Evolutionary conservation across 148 eudicot genomes (phyloP), one percentile per base, ranked within the genome.

Genomic region (Oxyria digyna): DNA sequence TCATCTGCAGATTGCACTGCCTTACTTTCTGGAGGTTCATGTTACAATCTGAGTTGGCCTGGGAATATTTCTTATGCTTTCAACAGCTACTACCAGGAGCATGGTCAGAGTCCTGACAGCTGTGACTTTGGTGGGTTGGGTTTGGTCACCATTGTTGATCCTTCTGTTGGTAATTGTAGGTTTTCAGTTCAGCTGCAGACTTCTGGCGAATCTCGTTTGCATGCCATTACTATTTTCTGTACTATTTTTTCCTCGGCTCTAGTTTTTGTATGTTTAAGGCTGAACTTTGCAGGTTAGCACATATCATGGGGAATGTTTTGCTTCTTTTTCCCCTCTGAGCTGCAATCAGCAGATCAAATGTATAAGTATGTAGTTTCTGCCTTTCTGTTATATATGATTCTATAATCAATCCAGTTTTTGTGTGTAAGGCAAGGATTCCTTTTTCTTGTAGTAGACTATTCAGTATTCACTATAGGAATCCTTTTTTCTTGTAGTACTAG

Each of bases 111-210:
- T 73, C 80, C 87, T 0, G 83, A 80, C 42, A 85, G 96, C 78
- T 87, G 97, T 32, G 82, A 85, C 72, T 91, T 89, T 76, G 87
- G 82, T 35, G 96, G 96, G 59, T 74, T 91, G 84, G 97, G 96
- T 62, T 77, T 91, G 81, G 83, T 91, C 69, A 89, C 97, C 6
- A 89, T 87, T 15, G 96, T 91, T 42, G 86, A 91, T 81, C 97
- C 97, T 9, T 89, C 96, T 8, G 74, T 85, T 35, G 83, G 75
- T 76, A 72, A 72, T 37, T 91, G 97, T 81, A 80, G 91, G 74
- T 91, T 89, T 75, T 57, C 72, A 42, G 86, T 91, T 54, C 85
- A 82, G 69, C 72, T 91, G 23, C 73, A 67, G 57, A 81, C 80
- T 29, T 85, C 93, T 33, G 33, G 54, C 69, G 79, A 81, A 11